Evolutionary conservation across 768 basidiomycete species (phyloP), one percentile per base, ranked within the genome.

Genomic region (Rhizopogon vulgaris): DNA sequence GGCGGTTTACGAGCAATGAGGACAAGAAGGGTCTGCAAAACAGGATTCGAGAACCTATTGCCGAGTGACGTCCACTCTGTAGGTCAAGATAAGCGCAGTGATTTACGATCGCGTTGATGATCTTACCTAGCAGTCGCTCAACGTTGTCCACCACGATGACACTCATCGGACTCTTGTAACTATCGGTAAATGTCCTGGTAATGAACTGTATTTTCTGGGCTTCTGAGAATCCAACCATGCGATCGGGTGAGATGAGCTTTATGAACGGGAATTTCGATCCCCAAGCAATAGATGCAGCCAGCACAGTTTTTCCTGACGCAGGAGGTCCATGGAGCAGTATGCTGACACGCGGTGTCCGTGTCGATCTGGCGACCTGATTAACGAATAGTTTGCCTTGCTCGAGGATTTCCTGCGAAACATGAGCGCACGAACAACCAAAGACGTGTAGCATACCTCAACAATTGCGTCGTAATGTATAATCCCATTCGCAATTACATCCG

Each of bases 21-120:
- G 0, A 98, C 94, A 47, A 96, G 73, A 15, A 99, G 71, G 0
- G 94, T 78, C 67, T 98, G 96, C 22, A 99, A 74, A 4, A 97
- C 91, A 7, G 85, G 75, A 66, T 98, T 98, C 1, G 95, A 97
- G 72, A 97, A 99, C 43, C 94, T 78, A n/a, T 87, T 90, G 2
- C 95, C 95, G 71, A 99, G 86, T 3, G 94, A 92, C 6, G 92
- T 94, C 89, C 93, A 99, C 58, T 98, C 95, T 94, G 54, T 11
- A 34, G 15, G 10, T 41, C n/a, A 42, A n/a, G 14, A 36, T 37
- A 3, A 22, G 47, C 10, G 14, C 18, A 18, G 18, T 46, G 18
- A 9, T 10, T 4, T 46, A 32, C 8, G 14, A 1, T 18, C 18
- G 5, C 6, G 7, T 17, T 15, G 4, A 41, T 1, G 12, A 15